These are phyloP conservation scores for Phytopythium aichiense DNA, from an alignment of 352 stramenopile genomes.

Conservation along the genomic window DNA sequence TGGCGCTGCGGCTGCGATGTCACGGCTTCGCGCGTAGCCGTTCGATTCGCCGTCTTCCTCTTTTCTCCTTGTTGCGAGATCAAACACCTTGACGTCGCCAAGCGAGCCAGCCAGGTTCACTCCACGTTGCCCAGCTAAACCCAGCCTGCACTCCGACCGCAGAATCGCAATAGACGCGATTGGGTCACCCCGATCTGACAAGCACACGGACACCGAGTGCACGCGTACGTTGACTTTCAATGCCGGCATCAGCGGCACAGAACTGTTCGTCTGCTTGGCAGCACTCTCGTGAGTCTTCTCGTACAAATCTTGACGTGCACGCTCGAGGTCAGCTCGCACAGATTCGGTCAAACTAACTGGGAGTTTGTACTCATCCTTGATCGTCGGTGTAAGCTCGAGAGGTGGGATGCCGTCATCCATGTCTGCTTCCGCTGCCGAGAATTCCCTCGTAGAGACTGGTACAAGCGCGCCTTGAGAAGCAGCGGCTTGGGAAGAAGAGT, in stretches of 20 bases:
- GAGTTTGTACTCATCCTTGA: slow-evolving; percentile 69
- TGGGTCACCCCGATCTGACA: slow-evolving; percentile 66
- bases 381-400: slow-evolving; percentile 53
- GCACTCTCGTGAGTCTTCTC: slow-evolving; percentile 15
- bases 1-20: not conserved
- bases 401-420: slow-evolving; percentile 39
- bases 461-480: slow-evolving; percentile 37
- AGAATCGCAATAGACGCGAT: slow-evolving; percentile 68
- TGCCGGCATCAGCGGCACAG: slow-evolving; percentile 8
- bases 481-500: slow-evolving; percentile 54
- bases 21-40: slow-evolving; percentile 3
- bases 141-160: slow-evolving; percentile 36
- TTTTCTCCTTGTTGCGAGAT: slow-evolving; percentile 40
- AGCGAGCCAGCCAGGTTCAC: slow-evolving; percentile 44
- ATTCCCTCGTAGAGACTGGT: slow-evolving; percentile 16
- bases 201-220: slow-evolving; percentile 75
- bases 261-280: slow-evolving; percentile 1
- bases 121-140: slow-evolving; percentile 19
- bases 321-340: slow-evolving; percentile 74
- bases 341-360: slow-evolving; percentile 74
- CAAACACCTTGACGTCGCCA: slow-evolving; percentile 69
- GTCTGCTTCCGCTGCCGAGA: slow-evolving; percentile 7
- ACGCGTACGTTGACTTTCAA: slow-evolving; percentile 49
- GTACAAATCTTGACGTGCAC: slow-evolving; percentile 60
- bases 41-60: slow-evolving; percentile 20